Evolutionary conservation across 2,329 filamentous ascomycete genomes (phyloP).

Genomic region (Mycosphaerella sp.): DNA sequence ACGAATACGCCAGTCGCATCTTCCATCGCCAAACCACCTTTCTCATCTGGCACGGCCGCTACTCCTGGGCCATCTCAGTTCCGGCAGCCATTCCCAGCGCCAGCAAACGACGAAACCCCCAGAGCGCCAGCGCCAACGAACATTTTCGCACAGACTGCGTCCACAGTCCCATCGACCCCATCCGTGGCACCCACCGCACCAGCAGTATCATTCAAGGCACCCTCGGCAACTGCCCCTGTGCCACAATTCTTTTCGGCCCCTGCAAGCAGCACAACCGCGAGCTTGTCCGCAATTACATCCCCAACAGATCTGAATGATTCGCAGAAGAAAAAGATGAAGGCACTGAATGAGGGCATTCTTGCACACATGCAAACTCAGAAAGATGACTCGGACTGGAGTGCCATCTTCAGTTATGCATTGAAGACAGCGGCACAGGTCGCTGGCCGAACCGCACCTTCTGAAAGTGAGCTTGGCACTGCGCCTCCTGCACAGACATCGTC

Average conservation of each 20-base stretch:
- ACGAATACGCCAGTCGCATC: slow-evolving; percentile 13
- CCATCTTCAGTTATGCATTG: slow-evolving; percentile 27
- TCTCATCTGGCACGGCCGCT: slow-evolving; percentile 3
- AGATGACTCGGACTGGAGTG: slow-evolving; percentile 26
- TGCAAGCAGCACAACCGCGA: slow-evolving; percentile 1
- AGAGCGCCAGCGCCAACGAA: slow-evolving; percentile 11
- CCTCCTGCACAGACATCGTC: slow-evolving; percentile 1
- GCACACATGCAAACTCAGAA: slow-evolving; percentile 25
- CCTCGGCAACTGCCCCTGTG: slow-evolving; percentile 17
- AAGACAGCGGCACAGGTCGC: slow-evolving; percentile 23
- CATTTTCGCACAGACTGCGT: slow-evolving; percentile 9
- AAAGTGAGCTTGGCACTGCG: slow-evolving; percentile 10
- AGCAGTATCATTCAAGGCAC: slow-evolving; percentile 10
- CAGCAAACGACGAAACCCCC: neutral
- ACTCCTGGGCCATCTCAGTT: slow-evolving; percentile 9
- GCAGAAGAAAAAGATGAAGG: slow-evolving; percentile 18
- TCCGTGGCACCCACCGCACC: slow-evolving; percentile 9
- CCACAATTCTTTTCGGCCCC: slow-evolving; percentile 7
- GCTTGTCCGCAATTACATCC: neutral
- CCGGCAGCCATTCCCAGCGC: slow-evolving; percentile 5
- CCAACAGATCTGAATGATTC: neutral
- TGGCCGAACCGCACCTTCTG: slow-evolving; percentile 10
- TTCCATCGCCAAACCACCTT: slow-evolving; percentile 13
- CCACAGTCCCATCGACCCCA: slow-evolving; percentile 11
- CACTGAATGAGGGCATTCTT: slow-evolving; percentile 29